Base-by-base conservation (phyloP, 2,329 filamentous ascomycete species). In the Sporothrix dimorphospora region DNA sequence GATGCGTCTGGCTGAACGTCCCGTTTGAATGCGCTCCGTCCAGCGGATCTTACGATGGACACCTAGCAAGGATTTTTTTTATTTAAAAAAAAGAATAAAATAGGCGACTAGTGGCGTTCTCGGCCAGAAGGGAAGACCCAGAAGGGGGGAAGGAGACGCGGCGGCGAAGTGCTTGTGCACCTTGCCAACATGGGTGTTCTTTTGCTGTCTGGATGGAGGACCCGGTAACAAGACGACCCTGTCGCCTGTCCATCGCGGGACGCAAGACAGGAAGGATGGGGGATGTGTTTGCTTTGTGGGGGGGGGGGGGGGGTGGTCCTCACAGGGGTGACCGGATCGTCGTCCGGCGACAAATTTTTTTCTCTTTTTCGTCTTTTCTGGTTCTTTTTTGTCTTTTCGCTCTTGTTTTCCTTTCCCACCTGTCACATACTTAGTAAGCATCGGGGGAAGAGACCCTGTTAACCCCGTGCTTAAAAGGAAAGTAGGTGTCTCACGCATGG, bases 111-210 rank as follows among this genome's bases (percentile, higher is more conserved):
- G 14, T 11, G 47, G 47, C 30, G 47, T 12, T 53, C 53, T 69
- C 67, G 67, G 51, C 53, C 67, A 59, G 38, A 69, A 8, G 51
- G 63, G 38, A 69, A n/a, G 11, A 34, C 3, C n/a, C 34, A 40
- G 24, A 63, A 11, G n/a, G 57, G 34, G 30, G n/a, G 16, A 40
- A 19, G 57, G 53, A 55, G 53, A 55, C 19, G 42, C 42, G 19
- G 14, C 42, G 42, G 42, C 19, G 19, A 47, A 47, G 6, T 34
- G 30, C 30, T 19, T 27, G 7, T 14, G 49, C n/a, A 53, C n/a
- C 19, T 21, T 53, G 24, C 19, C 19, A 51, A n/a, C 42, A 45
- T 42, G 16, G 12, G 11, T 3, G 42, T 5, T 47, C 42, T 47
- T 14, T 47, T 19, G 42, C 19, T 47, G 14, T 47, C 19, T 16